A percentile compares a stretch with the other conserved stretches of the same genome.
These are phyloP conservation scores for Penicillium sclerotigenum DNA, from an alignment of 2,329 filamentous ascomycete species.

Conservation along the genomic window DNA sequence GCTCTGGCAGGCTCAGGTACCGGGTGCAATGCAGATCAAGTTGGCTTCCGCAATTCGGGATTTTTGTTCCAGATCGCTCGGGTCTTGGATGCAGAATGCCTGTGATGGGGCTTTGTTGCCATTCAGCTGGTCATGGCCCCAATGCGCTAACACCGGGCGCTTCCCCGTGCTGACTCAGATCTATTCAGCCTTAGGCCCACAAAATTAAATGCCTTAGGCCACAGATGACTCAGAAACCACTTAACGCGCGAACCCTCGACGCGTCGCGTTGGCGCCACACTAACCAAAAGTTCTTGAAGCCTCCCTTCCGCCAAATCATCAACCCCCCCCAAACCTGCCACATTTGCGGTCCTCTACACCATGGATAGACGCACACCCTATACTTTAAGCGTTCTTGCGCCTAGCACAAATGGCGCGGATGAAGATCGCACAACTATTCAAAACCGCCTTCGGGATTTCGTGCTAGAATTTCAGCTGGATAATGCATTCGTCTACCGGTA, in stretches of 20 bases:
- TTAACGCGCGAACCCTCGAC: constrained; percentile 38
- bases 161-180: constrained; percentile 12
- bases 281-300: constrained; percentile 27
- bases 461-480: constrained; percentile 89
- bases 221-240: constrained; percentile 30
- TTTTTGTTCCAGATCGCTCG: not conserved
- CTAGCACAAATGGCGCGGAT: constrained; percentile 62
- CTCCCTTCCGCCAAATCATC: constrained; percentile 19
- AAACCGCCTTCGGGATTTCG: constrained; percentile 79
- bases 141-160: constrained; percentile 20
- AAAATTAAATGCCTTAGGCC: not conserved
- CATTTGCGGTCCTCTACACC: constrained; percentile 16
- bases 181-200: not conserved
- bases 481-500: constrained; percentile 94
- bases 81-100: constrained; percentile 13
- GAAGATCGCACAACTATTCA: constrained; percentile 72
- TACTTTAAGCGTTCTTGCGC: constrained; percentile 74
- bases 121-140: constrained; percentile 22
- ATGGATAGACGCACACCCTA: constrained; percentile 92
- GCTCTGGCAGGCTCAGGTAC: constrained; percentile 3
- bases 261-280: constrained; percentile 36
- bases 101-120: constrained; percentile 24
- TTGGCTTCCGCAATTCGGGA: not conserved
- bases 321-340: constrained; percentile 17
- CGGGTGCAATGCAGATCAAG: constrained; percentile 1